These are phyloP conservation scores for Artemisia annua DNA, from an alignment of 129 eudicot species.

Conservation along the genomic window DNA sequence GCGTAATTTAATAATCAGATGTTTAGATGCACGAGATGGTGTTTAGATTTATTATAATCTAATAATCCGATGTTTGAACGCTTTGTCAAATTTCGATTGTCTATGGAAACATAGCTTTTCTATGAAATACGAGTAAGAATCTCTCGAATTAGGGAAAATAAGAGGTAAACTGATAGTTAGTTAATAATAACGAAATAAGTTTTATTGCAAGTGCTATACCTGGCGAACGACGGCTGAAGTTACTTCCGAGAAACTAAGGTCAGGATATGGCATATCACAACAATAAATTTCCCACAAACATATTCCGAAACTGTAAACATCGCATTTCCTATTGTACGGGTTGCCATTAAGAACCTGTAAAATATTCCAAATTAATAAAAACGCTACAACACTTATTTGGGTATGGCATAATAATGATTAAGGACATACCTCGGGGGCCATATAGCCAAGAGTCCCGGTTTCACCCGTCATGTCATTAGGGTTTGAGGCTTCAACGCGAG, in stretches of 20 bases:
- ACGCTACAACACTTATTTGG: neutral
- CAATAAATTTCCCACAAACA: slow-evolving; percentile 46
- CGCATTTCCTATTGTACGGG: slow-evolving; percentile 44
- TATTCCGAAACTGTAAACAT: slow-evolving; percentile 43
- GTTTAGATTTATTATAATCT: no score
- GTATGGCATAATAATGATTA: neutral
- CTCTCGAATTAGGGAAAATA: no score
- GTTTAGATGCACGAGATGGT: no score
- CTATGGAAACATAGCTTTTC: no score
- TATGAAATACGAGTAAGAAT: no score
- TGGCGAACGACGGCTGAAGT: slow-evolving; percentile 42
- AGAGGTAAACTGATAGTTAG: no score
- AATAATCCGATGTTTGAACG: no score
- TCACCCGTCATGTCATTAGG: slow-evolving; percentile 99
- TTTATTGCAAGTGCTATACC: slow-evolving; percentile 17
- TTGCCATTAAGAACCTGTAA: slow-evolving; percentile 44
- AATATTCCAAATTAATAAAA: slow-evolving; percentile 1
- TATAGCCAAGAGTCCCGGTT: slow-evolving; percentile 95
- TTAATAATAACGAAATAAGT: neutral
- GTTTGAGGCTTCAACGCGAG: slow-evolving; percentile 96
- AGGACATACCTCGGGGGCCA: slow-evolving; percentile 89
- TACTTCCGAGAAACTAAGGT: slow-evolving; percentile 44
- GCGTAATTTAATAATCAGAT: no score
- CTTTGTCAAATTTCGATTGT: no score
- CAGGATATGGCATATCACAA: slow-evolving; percentile 44